Evolutionary conservation across 140 eudicot species (phyloP).

Genomic region (Flaveria floridana): DNA sequence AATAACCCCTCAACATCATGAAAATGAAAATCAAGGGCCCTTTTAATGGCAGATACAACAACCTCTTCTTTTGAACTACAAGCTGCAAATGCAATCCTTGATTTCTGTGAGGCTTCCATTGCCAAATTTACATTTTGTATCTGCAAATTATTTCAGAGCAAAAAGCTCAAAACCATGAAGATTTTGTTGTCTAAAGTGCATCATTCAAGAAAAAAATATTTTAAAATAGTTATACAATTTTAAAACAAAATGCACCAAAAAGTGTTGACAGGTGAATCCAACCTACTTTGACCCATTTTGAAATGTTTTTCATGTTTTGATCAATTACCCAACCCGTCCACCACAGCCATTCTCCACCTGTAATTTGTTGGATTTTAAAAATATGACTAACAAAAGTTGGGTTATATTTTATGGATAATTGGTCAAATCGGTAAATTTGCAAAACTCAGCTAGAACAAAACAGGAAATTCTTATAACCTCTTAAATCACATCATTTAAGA

Average conservation of each 20-base stretch:
- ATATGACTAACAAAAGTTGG: background rate
- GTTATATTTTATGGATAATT: background rate
- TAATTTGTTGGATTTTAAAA: background rate
- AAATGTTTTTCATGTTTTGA: background rate
- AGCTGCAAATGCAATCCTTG: constrained; percentile 61
- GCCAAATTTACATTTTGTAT: constrained; percentile 68
- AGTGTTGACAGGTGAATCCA: background rate
- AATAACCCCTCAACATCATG: constrained; percentile 73
- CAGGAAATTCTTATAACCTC: background rate
- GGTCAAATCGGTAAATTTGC: background rate
- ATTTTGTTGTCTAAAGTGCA: too few relatives aligned
- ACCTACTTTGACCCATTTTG: background rate
- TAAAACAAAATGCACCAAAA: background rate
- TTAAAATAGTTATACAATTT: too few relatives aligned
- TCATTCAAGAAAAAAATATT: too few relatives aligned
- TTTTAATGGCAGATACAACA: constrained; percentile 55
- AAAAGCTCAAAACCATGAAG: constrained; percentile 12
- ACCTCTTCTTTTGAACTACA: constrained; percentile 50
- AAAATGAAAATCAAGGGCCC: constrained; percentile 78
- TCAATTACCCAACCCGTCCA: background rate
- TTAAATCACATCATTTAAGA: background rate
- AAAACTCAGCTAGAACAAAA: too few relatives aligned
- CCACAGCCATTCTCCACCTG: background rate
- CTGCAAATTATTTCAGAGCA: constrained; percentile 41
- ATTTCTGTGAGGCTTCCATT: constrained; percentile 89